Evolutionary conservation across 2,329 filamentous ascomycete species (phyloP), one percentile per base, ranked within the genome.

Genomic region (Venturia asperata): DNA sequence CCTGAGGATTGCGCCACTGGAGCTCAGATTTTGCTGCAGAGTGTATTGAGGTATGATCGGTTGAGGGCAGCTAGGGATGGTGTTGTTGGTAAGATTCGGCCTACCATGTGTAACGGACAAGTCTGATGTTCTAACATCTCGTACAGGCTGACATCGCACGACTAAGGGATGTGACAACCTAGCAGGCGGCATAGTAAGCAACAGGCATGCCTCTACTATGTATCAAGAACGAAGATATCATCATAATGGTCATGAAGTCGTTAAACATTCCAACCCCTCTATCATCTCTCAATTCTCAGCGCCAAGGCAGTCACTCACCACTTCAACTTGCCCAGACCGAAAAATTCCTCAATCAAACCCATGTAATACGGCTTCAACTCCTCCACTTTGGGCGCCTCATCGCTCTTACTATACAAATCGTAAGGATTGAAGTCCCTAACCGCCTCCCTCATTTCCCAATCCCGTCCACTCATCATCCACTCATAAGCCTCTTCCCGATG

Each of bases 371-470:
- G 85, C 84, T 85, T 95, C 66, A 96, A 79, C 71, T 90, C 85
- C 72, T 91, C 88, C 0, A 87, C 84, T 66, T 84, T 87, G 1
- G 91, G 91, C 27, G 91, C 82, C 30, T 85, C 89, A 71, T 96
- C 91, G 70, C 87, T 92, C 86, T 96, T 96, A 80, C 89, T 93
- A 80, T 96, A 96, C 63, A 96, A 74, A 74, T 96, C 92, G 71
- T 96, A 96, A 0, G 91, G 91, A 75, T 96, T 96, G 77, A 96
- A 96, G 0, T 89, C 90, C 75, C 85, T 83, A 62, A 95, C 91
- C 10, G 91, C 91, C 72, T 85, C 84, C 70, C 95, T 79, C 87
- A 95, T 92, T 71, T 83, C 82, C 75, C 87, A 78, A 71, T 96
- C 92, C 73, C 92, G 88, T 67, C 88, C 86, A 74, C 88, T 83